phyloP scores from a whole-genome alignment of 1,284 basidiomycete genomes.

The Ceratobasidium theobromae region DNA sequence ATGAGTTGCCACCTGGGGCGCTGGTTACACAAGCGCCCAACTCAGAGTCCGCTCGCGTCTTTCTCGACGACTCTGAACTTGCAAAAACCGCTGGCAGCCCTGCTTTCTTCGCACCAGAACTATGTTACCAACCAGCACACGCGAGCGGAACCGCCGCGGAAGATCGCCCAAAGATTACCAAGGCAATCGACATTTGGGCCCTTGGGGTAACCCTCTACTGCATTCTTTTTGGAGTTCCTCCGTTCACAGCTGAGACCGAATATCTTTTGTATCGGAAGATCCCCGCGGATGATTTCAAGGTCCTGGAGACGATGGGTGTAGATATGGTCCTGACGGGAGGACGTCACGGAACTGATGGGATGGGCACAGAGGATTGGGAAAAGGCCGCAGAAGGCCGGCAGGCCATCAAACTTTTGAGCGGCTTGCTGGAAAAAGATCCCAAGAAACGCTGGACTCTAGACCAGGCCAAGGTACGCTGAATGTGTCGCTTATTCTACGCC shows the following conservation, averaged over 20 bases:
- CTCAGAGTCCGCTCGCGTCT: conserved; percentile 52
- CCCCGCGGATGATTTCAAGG: conserved; percentile 73
- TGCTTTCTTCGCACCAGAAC: conserved; percentile 96
- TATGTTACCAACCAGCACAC: conserved; percentile 57
- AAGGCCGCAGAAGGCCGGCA: conserved; percentile 51
- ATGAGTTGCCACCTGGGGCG: conserved; percentile 46
- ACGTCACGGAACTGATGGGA: conserved; percentile 40
- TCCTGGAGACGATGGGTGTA: conserved; percentile 72
- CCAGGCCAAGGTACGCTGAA: conserved; percentile 73
- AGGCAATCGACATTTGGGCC: conserved; percentile 99
- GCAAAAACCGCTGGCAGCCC: conserved; percentile 96
- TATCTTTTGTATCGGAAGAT: conserved; percentile 86
- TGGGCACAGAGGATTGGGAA: conserved; percentile 26
- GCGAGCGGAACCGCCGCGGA: conserved; percentile 38
- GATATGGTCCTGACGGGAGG: conserved; percentile 68
- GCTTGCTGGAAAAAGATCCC: conserved; percentile 83
- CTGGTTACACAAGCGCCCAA: conserved; percentile 40
- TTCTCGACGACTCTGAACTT: conserved; percentile 84
- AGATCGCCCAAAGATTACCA: conserved; percentile 72
- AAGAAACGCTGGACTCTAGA: conserved; percentile 77
- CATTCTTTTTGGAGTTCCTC: conserved; percentile 82
- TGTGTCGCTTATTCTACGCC: background rate
- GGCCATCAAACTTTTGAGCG: conserved; percentile 71
- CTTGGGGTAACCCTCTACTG: conserved; percentile 97
- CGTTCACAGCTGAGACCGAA: conserved; percentile 70